Base-by-base conservation (phyloP, 768 basidiomycete species). In the Dacryopinax primogenitus region DNA sequence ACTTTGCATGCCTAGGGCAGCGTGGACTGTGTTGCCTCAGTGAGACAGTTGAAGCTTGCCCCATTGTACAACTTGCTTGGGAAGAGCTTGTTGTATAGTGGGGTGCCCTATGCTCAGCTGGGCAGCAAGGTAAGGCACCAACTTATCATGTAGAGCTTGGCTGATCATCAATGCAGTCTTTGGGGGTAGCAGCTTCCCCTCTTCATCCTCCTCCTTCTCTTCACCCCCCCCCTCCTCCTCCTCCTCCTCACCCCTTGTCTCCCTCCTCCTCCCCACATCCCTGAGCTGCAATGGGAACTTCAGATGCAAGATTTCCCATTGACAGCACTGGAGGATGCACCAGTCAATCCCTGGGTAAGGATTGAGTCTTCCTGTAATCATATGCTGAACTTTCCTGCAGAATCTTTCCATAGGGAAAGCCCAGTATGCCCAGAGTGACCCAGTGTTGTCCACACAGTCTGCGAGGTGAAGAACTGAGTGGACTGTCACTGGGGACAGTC, bases 341-440 rank as follows among this genome's bases (percentile, higher is more conserved):
- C 71, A 72, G 62, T 69, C 71, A 12, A 77, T 64, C 36, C 71
- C 71, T 0, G 69, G 69, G 70, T 70, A 77, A 18, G 76, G 77
- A 36, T 70, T 65, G 7, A 32, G 18, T 15, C 66, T 63, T 1
- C 71, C 73, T 23, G 66, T 65, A 13, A 78, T 58, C 3, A 62
- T 69, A 0, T 44, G 35, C 44, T 73, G 68, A 11, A 78, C 68
- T 4, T 51, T 63, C 0, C 77, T 75, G 68, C 76, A 77, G 35
- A 70, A 75, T 0, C 73, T 62, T 63, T 79, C 77, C 70, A 78
- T 73, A 26, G 67, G 70, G 63, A 77, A 78, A 1, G 75, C 71
- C 78, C 77, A 78, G 12, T 68, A 72, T 0, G 71, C 62, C 73
- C 76, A 77, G 1, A 72, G 68, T 4, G 76, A 77, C 0, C 78